Base-by-base conservation (phyloP, 202 grass and related monocot genomes). In the Brachypodium distachyon region DNA sequence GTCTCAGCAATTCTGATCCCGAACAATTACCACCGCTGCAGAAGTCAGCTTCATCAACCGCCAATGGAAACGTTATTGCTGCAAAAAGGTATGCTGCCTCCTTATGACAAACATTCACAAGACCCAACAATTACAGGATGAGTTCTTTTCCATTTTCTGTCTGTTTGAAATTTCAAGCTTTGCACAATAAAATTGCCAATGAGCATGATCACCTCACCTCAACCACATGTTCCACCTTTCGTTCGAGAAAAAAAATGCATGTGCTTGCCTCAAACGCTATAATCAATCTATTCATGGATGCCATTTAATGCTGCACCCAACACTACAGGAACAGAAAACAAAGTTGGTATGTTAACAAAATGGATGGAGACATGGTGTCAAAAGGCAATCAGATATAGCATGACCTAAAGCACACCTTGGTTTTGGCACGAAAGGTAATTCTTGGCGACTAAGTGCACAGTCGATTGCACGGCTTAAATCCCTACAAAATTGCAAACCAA, bases 251-350 rank as follows among this genome's bases (percentile, higher is more conserved):
- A 39, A 47, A 57, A 43, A 46, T 6, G 2, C n/a, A 0, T 18
- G 4, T 29, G 38, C 10, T 69, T 36, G 3, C 29, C 13, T 4
- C 7, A 9, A 22, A 56, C 1, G n/a, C 11, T 75, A 57, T 9
- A 29, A 47, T 23, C 5, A 31, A 47, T 16, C 56, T 52, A 22
- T 64, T 89, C 65, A 86, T 11, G 84, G 87, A 55, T 97, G 86
- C 94, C 94, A 97, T 80, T 97, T 97, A 72, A 97, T 94, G 84
- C 64, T 97, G 89, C 91, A 97, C 29, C 94, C 94, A 48, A 97
- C 91, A 75, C 94, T 97, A 36, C 11, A 76, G 13, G 12, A 28
- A 27, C 57, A 59, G 12, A 55, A 55, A 68, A 25, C 7, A 78
- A 55, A 65, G n/a, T 40, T 7, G 67, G 62, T 1, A 10, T 70